A percentile compares a stretch with the other conserved stretches of the same genome.
Conservation (phyloP, 805 yeast species). For the Yamadazyma laniorum region DNA sequence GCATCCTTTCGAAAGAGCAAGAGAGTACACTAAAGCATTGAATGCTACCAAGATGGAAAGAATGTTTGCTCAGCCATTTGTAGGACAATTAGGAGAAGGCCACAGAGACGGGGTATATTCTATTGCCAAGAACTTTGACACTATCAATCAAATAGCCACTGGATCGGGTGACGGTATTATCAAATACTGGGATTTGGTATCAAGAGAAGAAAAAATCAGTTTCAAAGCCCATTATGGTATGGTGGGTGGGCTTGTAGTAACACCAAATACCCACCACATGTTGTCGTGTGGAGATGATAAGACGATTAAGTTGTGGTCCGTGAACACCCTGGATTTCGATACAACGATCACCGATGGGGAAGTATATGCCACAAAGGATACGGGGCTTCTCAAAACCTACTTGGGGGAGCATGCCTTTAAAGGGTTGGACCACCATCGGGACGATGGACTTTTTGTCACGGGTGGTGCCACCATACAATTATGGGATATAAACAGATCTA, state of each 20-base stretch:
- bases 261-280: conserved; percentile 55
- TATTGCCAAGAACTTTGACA: conserved; percentile 72
- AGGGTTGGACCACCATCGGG: conserved; percentile 82
- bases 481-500: conserved; percentile 86
- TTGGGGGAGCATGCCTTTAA: conserved; percentile 82
- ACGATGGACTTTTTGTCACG: conserved; percentile 74
- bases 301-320: conserved; percentile 86
- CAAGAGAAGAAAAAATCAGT: conserved; percentile 70
- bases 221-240: conserved; percentile 89
- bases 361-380: conserved; percentile 27
- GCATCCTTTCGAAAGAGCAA: conserved; percentile 95
- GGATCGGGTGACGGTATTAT: conserved; percentile 96
- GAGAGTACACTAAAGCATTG: conserved; percentile 92
- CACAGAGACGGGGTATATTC: conserved; percentile 93
- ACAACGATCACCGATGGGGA: conserved; percentile 29
- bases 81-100: conserved; percentile 92
- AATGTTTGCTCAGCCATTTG: conserved; percentile 96
- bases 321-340: conserved; percentile 52
- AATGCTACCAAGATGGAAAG: conserved; percentile 94
- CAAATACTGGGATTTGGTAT: conserved; percentile 89
- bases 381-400: conserved; percentile 73
- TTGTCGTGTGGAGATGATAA: conserved; percentile 90
- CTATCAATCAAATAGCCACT: conserved; percentile 74
- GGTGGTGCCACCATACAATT: conserved; percentile 87
- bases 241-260: conserved; percentile 77